A percentile compares a stretch with the other conserved stretches of the same genome.
These are phyloP conservation scores for Phymatotrichopsis omnivora DNA, from an alignment of 2,329 filamentous ascomycete genomes.

Conservation along the genomic window DNA sequence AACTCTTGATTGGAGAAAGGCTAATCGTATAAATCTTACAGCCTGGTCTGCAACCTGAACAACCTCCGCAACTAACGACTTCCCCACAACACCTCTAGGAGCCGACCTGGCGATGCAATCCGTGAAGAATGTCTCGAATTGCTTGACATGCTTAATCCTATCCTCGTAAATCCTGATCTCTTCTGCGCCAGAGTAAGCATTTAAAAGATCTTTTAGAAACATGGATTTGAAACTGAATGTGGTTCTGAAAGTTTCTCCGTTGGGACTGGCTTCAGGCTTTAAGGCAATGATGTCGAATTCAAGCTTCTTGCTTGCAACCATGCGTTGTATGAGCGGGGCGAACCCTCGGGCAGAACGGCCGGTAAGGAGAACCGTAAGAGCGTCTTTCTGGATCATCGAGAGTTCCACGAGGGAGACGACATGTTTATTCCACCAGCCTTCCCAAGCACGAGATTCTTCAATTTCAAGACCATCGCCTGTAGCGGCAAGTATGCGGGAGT, in stretches of 20 bases:
- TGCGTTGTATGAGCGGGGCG: slow-evolving; percentile 67
- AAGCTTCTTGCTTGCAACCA: slow-evolving; percentile 64
- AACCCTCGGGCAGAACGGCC: slow-evolving; percentile 73
- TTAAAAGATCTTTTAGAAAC: slow-evolving; percentile 68
- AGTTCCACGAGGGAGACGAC: slow-evolving; percentile 71
- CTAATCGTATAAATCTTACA: too few relatives aligned
- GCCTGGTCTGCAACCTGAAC: slow-evolving; percentile 72
- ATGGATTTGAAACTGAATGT: slow-evolving; percentile 91
- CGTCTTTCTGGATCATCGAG: slow-evolving; percentile 73
- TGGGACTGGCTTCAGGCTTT: slow-evolving; percentile 74
- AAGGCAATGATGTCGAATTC: slow-evolving; percentile 81
- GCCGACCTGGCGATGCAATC: slow-evolving; percentile 50
- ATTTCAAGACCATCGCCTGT: slow-evolving; percentile 72
- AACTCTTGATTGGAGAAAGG: neutral
- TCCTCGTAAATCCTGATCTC: slow-evolving; percentile 71
- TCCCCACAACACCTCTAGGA: slow-evolving; percentile 40
- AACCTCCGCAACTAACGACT: slow-evolving; percentile 63
- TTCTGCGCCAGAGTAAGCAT: slow-evolving; percentile 73
- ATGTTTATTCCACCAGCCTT: slow-evolving; percentile 94
- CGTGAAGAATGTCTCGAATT: slow-evolving; percentile 74
- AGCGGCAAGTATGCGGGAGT: slow-evolving; percentile 70
- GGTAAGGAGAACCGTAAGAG: slow-evolving; percentile 75
- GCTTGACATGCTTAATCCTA: slow-evolving; percentile 57
- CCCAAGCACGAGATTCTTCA: slow-evolving; percentile 76
- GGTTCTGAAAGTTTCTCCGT: slow-evolving; percentile 63